Base-by-base conservation (phyloP, 441 rosid genomes). In the Syzygium syzygioides region DNA sequence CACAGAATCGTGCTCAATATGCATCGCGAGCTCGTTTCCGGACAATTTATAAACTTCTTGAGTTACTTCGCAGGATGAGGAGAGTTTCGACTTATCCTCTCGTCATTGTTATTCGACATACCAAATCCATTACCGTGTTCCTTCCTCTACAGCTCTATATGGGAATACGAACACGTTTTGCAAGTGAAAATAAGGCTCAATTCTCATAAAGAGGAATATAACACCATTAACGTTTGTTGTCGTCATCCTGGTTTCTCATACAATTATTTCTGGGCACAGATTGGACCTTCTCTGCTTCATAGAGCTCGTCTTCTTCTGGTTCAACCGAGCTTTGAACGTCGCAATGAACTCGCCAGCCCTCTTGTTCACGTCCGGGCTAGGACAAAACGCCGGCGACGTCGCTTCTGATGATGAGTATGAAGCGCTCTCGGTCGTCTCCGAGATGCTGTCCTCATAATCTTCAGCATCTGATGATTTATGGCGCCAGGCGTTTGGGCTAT, bases 321-420 rank as follows among this genome's bases (percentile, higher is more conserved):
- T 94, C 92, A 96, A 90, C 9, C 97, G 96, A 66, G 98, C 97
- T 87, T 96, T 95, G 91, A 97, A 95, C 88, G 93, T 93, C 30
- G 97, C 95, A 64, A 97, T 96, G 94, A 97, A 97, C 83, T 94
- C 90, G 85, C 94, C 95, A 6, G 99, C 98, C 87, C 96, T 95
- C 14, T 95, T 93, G 90, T 97, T 85, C 89, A 97, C 98, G 90
- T 95, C 98, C 5, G 99, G 97, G 91, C 98, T 97, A 17, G 96
- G 98, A 91, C 96, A 95, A 48, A 93, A 95, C 25, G 92, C 87
- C 87, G 66, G 25, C 28, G 79, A 62, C 37, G 71, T 12, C 12
- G 88, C 52, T n/a, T 87, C 92, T 19, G 88, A 89, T 50, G 79
- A 45, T 32, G 54, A 34, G 3, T 71, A 64, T 60, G 86, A 88